Conservation (phyloP, 345 rosid genomes). For the Triadica sebifera region DNA sequence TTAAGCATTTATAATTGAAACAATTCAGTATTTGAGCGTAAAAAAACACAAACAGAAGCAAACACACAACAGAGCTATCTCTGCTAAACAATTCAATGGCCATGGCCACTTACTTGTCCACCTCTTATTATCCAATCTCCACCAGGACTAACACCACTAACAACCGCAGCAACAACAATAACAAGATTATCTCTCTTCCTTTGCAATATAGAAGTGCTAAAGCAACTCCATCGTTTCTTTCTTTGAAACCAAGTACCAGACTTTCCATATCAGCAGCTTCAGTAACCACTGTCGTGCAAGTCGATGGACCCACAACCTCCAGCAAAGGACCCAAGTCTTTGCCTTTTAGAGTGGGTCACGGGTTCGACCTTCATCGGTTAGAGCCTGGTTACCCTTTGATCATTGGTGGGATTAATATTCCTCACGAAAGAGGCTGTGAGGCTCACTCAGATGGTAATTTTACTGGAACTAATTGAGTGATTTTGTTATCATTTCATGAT, state of each 20-base stretch:
- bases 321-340: conserved; percentile 43
- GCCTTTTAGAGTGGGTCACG: conserved; percentile 93
- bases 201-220: conserved; percentile 15
- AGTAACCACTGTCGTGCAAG: conserved; percentile 44
- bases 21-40: background rate
- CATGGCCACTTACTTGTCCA: conserved; percentile 48
- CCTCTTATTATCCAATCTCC: conserved; percentile 20
- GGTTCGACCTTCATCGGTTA: conserved; percentile 88
- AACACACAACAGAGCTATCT: background rate
- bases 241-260: conserved; percentile 13
- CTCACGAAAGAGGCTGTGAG: conserved; percentile 95
- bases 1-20: too few relatives aligned
- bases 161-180: background rate
- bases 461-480: background rate
- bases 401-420: conserved; percentile 87
- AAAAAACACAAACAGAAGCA: background rate
- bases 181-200: conserved; percentile 15
- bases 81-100: conserved; percentile 22
- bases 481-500: background rate
- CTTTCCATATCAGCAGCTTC: conserved; percentile 35
- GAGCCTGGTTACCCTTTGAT: conserved; percentile 96
- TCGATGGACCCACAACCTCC: conserved; percentile 42
- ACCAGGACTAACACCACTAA: conserved; percentile 20
- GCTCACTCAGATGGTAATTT: conserved; percentile 97
- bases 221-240: conserved; percentile 15